Conservation (phyloP, 371 early-diverging fungal species). For the Mucor circinelloides region DNA sequence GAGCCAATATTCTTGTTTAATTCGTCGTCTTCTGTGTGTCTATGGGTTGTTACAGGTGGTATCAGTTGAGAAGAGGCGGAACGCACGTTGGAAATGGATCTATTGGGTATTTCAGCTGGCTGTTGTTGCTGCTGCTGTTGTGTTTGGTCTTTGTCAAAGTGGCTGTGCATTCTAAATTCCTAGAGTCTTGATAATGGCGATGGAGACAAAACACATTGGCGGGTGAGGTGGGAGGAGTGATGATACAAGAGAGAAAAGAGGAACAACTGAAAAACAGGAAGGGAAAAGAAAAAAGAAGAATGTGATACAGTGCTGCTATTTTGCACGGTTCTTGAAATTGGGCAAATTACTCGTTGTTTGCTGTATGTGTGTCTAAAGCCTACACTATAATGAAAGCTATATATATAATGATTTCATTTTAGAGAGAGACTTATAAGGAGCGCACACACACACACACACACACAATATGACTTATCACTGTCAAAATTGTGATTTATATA, state of each 20-base stretch:
- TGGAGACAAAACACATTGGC: too few species aligned
- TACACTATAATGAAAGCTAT: not conserved
- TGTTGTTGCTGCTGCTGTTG: not conserved
- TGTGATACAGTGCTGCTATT: not conserved
- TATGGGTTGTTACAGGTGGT: slow-evolving; percentile 23
- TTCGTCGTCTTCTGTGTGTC: slow-evolving; percentile 18
- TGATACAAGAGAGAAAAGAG: not conserved
- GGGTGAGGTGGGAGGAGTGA: not conserved
- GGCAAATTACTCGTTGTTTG: not conserved
- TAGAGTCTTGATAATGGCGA: too few species aligned
- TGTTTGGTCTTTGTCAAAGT: not conserved
- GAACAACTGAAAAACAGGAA: not conserved
- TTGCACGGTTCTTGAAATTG: not conserved
- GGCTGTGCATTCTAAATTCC: not conserved
- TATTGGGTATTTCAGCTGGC: not conserved
- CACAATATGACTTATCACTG: not conserved
- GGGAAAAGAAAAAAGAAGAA: slow-evolving; percentile 1
- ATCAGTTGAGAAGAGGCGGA: slow-evolving; percentile 13
- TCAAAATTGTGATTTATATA: not conserved
- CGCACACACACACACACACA: too few species aligned
- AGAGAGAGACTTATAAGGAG: not conserved
- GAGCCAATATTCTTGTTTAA: slow-evolving; percentile 40
- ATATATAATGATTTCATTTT: not conserved
- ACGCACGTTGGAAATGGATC: slow-evolving; percentile 13
- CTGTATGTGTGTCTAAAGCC: not conserved